Conservation (phyloP, 2,329 filamentous ascomycete species). For the Davidsoniella eucalypti region DNA sequence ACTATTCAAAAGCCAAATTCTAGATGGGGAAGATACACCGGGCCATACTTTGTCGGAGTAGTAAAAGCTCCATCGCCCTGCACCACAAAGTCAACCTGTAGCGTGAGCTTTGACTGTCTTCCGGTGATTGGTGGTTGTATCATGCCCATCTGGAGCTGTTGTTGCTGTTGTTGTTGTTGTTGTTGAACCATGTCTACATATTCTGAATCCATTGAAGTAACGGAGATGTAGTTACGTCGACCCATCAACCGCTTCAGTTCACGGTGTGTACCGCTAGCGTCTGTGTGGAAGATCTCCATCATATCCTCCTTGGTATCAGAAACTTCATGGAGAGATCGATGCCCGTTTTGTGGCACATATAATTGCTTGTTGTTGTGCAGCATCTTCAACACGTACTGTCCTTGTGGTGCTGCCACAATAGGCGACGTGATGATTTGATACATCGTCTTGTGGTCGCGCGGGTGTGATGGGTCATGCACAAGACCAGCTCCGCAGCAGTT, state of each 20-base stretch:
- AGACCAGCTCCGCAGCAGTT: conserved; percentile 84
- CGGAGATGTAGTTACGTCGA: conserved; percentile 77
- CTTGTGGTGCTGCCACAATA: conserved; percentile 77
- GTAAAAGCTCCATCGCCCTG: conserved; percentile 75
- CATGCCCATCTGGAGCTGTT: conserved; percentile 8
- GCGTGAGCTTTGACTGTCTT: conserved; percentile 50
- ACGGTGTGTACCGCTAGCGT: conserved; percentile 66
- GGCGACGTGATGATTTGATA: conserved; percentile 92
- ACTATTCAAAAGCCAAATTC: conserved; percentile 48
- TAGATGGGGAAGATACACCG: conserved; percentile 80
- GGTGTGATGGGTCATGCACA: conserved; percentile 82
- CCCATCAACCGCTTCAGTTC: conserved; percentile 91
- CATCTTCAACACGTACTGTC: conserved; percentile 75
- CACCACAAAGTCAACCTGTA: conserved; percentile 93
- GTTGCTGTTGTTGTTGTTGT: conserved; percentile 5
- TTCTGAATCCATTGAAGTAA: conserved; percentile 89
- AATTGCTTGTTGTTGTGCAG: conserved; percentile 90
- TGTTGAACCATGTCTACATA: conserved; percentile 28
- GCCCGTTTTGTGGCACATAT: conserved; percentile 79
- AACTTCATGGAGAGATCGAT: conserved; percentile 53
- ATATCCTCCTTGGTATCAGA: conserved; percentile 98
- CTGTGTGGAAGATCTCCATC: conserved; percentile 98
- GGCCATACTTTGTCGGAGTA: conserved; percentile 84
- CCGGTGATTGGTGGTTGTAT: conserved; percentile 20
- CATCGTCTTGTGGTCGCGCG: conserved; percentile 95